phyloP scores from a whole-genome alignment of 306 rosid genomes.

The Ormosia semicastrata region DNA sequence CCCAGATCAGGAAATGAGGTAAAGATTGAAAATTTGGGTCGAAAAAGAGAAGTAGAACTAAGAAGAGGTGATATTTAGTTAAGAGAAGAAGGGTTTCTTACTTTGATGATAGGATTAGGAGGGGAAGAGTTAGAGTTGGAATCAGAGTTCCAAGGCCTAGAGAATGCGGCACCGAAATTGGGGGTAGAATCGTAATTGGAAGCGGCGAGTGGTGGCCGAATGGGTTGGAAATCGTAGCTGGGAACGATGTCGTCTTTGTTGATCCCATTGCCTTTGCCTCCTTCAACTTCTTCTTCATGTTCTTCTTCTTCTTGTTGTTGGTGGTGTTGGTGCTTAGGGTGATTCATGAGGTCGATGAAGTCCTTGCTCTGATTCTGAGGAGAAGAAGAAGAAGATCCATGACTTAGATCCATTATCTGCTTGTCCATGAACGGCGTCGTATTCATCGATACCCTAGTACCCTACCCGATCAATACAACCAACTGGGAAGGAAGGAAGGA shows the following conservation, averaged over 20 bases:
- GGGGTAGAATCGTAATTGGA: constrained; percentile 45
- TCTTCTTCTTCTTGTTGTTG: constrained; percentile 24
- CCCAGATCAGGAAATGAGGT: not conserved
- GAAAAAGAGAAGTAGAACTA: not conserved
- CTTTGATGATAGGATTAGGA: constrained; percentile 41
- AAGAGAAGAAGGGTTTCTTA: not conserved
- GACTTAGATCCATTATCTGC: constrained; percentile 85
- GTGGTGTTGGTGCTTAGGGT: not conserved
- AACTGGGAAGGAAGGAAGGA: no score
- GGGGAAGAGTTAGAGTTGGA: constrained; percentile 44
- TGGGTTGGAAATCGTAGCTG: constrained; percentile 86
- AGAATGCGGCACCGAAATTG: constrained; percentile 24
- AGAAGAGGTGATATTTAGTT: not conserved
- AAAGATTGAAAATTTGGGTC: not conserved
- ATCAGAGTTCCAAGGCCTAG: constrained; percentile 64
- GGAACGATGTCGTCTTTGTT: constrained; percentile 62
- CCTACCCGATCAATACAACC: not conserved
- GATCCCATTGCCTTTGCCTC: constrained; percentile 36
- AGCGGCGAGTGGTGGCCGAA: constrained; percentile 58
- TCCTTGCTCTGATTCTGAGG: constrained; percentile 47
- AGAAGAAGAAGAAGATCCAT: constrained; percentile 37
- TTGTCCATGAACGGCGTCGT: constrained; percentile 86
- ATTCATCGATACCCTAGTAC: constrained; percentile 41
- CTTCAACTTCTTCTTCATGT: not conserved
- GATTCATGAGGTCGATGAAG: constrained; percentile 61